Evolutionary conservation across 805 yeast genomes (phyloP).

Genomic region (Wickerhamiella siamensis): DNA sequence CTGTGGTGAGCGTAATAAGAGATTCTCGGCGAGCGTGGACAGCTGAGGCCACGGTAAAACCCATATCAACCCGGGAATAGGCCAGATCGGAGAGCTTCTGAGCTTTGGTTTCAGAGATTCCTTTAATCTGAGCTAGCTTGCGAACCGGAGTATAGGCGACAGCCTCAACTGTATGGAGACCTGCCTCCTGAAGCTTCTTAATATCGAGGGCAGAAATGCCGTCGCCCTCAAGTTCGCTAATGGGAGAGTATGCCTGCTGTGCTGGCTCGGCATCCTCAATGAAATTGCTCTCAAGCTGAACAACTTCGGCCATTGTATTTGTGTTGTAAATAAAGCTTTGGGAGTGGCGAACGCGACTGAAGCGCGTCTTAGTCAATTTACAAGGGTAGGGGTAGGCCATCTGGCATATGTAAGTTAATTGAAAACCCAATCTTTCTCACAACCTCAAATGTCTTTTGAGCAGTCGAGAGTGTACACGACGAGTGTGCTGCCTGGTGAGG

Average conservation of each 20-base stretch:
- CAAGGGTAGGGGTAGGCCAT: neutral
- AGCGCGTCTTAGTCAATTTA: neutral
- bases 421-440: neutral
- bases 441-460: conserved; percentile 26
- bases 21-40: conserved; percentile 82
- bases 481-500: conserved; percentile 55
- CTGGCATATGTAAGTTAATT: conserved; percentile 3
- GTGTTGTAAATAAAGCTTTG: neutral
- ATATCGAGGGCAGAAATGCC: conserved; percentile 75
- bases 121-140: conserved; percentile 61
- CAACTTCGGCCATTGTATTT: neutral
- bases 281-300: neutral
- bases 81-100: conserved; percentile 75
- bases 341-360: conserved; percentile 3
- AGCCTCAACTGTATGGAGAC: conserved; percentile 79
- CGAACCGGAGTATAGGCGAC: conserved; percentile 89
- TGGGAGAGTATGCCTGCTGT: conserved; percentile 7
- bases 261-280: conserved; percentile 6
- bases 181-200: conserved; percentile 65
- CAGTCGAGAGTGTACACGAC: conserved; percentile 34
- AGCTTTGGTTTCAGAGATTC: conserved; percentile 91
- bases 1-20: conserved; percentile 85
- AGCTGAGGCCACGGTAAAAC: conserved; percentile 94
- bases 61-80: conserved; percentile 78
- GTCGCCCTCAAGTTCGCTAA: conserved; percentile 38